Conservation (phyloP, 768 basidiomycete genomes). For the Termitomyces sp. region DNA sequence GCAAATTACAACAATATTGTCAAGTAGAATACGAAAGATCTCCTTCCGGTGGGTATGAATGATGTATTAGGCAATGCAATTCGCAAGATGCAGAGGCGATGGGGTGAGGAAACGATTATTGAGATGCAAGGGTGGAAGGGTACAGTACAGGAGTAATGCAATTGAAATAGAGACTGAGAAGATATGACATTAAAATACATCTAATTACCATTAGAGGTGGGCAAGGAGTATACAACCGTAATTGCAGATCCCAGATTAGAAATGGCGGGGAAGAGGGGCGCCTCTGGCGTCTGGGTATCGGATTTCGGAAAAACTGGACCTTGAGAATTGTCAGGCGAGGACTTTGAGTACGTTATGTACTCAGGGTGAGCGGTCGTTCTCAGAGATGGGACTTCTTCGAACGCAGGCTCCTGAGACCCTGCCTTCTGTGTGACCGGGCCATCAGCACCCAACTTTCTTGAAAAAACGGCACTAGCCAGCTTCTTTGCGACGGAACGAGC, state of each 20-base stretch:
- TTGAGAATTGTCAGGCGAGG: neutral
- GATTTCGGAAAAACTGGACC: too few species aligned
- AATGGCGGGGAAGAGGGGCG: neutral
- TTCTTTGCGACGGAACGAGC: neutral
- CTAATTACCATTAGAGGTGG: neutral
- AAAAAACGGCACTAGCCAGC: neutral
- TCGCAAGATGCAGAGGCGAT: neutral
- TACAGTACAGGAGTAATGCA: neutral
- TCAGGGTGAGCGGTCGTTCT: slow-evolving; percentile 2
- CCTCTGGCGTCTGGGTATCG: neutral
- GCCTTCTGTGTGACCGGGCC: neutral
- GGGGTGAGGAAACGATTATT: neutral
- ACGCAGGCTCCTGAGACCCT: neutral
- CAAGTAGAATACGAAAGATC: neutral
- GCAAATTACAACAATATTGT: neutral
- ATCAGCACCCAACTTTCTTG: neutral
- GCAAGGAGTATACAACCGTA: neutral
- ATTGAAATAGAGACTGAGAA: neutral
- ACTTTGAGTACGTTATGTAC: slow-evolving; percentile 9
- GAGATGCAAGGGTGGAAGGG: neutral
- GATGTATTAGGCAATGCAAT: neutral
- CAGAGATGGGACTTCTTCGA: neutral
- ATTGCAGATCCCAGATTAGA: neutral
- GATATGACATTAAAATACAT: neutral
- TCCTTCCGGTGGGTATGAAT: neutral